These are phyloP conservation scores for Neodidymelliopsis sp. DNA, from an alignment of 2,329 filamentous ascomycete genomes.

Conservation along the genomic window DNA sequence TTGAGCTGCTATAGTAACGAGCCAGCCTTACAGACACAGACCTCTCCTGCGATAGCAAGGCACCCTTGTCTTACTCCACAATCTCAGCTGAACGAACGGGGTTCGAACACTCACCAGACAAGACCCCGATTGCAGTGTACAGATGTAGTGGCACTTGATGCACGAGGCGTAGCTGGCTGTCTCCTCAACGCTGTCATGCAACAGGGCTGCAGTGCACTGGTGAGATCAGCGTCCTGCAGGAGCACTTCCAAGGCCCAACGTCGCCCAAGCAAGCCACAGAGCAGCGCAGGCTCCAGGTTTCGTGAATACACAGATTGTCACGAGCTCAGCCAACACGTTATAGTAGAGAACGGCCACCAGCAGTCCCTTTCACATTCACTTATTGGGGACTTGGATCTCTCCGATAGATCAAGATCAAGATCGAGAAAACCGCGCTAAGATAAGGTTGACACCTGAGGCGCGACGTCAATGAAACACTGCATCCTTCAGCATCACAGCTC, in stretches of 20 bases:
- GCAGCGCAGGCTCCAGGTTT: background rate
- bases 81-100: background rate
- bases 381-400: too few relatives aligned
- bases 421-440: slow-evolving; percentile 17
- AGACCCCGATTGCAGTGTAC: background rate
- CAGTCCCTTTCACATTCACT: too few relatives aligned
- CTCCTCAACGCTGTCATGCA: background rate
- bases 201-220: slow-evolving; percentile 11
- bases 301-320: too few relatives aligned
- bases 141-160: background rate
- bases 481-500: slow-evolving; percentile 9
- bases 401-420: too few relatives aligned
- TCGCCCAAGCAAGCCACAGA: background rate
- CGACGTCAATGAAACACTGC: slow-evolving; percentile 17
- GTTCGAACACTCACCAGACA: background rate
- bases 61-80: slow-evolving; percentile 9
- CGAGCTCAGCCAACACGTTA: too few relatives aligned
- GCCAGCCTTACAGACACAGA: slow-evolving; percentile 10
- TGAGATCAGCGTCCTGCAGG: slow-evolving; percentile 16
- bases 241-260: slow-evolving; percentile 14
- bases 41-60: slow-evolving; percentile 7
- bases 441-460: slow-evolving; percentile 14
- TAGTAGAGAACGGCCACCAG: too few relatives aligned
- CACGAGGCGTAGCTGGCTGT: background rate
- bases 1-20: slow-evolving; percentile 18